Evolutionary conservation across 805 yeast species (phyloP).

Genomic region (Metschnikowia lunata): DNA sequence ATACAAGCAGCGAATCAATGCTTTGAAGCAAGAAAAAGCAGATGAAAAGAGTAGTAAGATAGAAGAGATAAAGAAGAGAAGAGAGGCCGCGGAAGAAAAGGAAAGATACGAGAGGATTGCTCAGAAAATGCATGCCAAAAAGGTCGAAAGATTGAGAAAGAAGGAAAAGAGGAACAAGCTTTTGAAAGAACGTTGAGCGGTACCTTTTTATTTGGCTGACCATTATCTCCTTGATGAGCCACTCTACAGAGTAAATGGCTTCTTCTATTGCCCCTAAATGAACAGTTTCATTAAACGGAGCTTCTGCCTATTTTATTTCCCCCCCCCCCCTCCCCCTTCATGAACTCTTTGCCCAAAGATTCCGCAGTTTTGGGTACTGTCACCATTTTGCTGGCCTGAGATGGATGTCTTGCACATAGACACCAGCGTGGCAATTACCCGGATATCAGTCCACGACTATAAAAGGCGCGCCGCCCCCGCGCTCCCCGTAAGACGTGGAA

Average conservation of each 20-base stretch:
- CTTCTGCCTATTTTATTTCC: too few species aligned
- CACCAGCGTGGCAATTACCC: slow-evolving; percentile 18
- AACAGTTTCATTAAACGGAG: too few species aligned
- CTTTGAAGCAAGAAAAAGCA: slow-evolving; percentile 75
- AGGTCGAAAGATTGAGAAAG: slow-evolving; percentile 82
- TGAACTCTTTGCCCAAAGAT: too few species aligned
- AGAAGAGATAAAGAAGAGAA: slow-evolving; percentile 62
- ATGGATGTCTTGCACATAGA: slow-evolving; percentile 8
- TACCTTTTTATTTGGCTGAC: background rate
- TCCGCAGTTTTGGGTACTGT: too few species aligned
- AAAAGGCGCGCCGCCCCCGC: slow-evolving; percentile 21
- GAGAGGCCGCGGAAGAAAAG: slow-evolving; percentile 78
- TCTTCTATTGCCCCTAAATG: too few species aligned
- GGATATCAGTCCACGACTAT: slow-evolving; percentile 20
- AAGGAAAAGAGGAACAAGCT: slow-evolving; percentile 93
- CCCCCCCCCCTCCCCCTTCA: too few species aligned
- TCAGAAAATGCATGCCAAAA: slow-evolving; percentile 85
- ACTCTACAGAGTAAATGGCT: too few species aligned
- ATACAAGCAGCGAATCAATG: slow-evolving; percentile 63
- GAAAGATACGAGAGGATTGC: slow-evolving; percentile 84
- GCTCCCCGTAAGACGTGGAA: background rate
- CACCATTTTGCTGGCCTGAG: background rate
- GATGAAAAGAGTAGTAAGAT: slow-evolving; percentile 50
- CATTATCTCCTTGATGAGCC: too few species aligned
- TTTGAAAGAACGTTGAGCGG: slow-evolving; percentile 72